Conservation (phyloP, 441 rosid genomes). For the Adansonia gregorii region DNA sequence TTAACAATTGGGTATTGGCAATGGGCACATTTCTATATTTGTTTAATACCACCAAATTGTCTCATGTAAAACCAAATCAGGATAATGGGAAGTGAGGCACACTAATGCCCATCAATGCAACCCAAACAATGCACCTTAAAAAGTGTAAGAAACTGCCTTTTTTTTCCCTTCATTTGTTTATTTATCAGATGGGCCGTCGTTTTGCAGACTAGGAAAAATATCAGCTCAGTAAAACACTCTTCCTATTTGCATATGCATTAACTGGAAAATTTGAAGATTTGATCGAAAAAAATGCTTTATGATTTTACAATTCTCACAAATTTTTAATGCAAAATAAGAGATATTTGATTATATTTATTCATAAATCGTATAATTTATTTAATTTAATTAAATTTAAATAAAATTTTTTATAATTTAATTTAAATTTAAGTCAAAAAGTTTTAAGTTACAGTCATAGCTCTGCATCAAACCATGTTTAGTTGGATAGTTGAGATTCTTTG, state of each 20-base stretch:
- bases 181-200: neutral
- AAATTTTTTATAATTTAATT: too few relatives aligned
- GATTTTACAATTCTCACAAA: too few relatives aligned
- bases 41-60: neutral
- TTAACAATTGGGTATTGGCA: neutral
- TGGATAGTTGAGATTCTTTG: neutral
- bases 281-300: too few relatives aligned
- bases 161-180: neutral
- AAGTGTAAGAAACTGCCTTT: too few relatives aligned
- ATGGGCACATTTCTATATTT: neutral
- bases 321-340: too few relatives aligned
- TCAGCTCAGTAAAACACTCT: neutral
- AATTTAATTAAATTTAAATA: too few relatives aligned
- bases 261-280: too few relatives aligned
- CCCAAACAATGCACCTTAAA: neutral
- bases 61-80: neutral
- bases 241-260: neutral
- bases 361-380: too few relatives aligned
- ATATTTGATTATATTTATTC: too few relatives aligned
- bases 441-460: too few relatives aligned
- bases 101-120: neutral
- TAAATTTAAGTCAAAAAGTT: too few relatives aligned
- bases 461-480: too few relatives aligned
- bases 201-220: neutral
- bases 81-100: constrained; percentile 14